A percentile compares a stretch with the other conserved stretches of the same genome.
These are phyloP conservation scores for Musa troglodytarum DNA, from an alignment of 176 grass and related monocot genomes.

Conservation along the genomic window DNA sequence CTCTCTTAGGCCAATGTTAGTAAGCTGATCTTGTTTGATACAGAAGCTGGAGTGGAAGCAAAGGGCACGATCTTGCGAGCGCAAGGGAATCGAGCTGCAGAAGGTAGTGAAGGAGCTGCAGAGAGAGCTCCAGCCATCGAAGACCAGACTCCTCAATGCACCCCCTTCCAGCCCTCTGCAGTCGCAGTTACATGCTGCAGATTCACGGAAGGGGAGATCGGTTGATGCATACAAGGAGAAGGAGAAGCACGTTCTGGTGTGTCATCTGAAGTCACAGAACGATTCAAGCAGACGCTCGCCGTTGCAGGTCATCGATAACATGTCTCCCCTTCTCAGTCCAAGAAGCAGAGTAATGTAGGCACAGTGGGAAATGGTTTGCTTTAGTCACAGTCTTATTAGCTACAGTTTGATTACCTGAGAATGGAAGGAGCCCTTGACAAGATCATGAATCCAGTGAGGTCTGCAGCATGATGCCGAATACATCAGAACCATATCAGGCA, in stretches of 20 bases:
- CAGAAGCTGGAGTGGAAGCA: constrained; percentile 82
- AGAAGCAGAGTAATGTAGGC: background rate
- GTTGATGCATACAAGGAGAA: constrained; percentile 43
- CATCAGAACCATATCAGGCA: no score
- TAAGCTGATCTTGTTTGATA: background rate
- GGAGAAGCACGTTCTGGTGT: constrained; percentile 67
- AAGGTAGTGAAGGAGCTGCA: constrained; percentile 52
- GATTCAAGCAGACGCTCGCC: constrained; percentile 37
- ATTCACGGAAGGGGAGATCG: constrained; percentile 17
- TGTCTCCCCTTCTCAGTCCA: constrained; percentile 10
- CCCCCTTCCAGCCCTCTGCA: constrained; percentile 26
- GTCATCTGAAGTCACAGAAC: constrained; percentile 59
- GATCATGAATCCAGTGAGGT: no score
- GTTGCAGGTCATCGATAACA: constrained; percentile 62
- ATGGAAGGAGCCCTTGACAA: background rate
- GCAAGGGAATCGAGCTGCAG: constrained; percentile 40
- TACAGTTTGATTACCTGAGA: background rate
- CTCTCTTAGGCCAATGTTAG: background rate
- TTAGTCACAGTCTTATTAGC: background rate
- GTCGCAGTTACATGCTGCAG: constrained; percentile 37
- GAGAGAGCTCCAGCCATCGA: constrained; percentile 47
- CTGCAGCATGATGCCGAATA: no score
- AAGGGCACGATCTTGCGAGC: constrained; percentile 38
- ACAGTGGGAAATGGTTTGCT: background rate
- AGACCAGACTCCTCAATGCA: constrained; percentile 23